These are phyloP conservation scores for Colletotrichum siamense DNA, from an alignment of 2,329 filamentous ascomycete species.

Conservation along the genomic window DNA sequence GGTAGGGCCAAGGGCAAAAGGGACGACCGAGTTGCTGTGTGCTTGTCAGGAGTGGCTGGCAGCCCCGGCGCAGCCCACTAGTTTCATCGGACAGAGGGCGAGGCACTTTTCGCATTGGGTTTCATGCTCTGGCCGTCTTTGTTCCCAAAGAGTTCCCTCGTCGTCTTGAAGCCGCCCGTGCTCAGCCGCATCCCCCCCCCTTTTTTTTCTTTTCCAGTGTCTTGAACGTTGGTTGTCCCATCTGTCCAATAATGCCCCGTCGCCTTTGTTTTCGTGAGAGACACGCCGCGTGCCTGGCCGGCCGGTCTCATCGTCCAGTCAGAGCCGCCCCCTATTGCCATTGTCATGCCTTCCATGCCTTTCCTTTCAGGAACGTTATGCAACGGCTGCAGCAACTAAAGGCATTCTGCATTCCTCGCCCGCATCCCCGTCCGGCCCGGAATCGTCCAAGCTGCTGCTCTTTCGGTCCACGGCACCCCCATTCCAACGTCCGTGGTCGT, in stretches of 20 bases:
- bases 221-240: background rate
- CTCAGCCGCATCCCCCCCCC: background rate
- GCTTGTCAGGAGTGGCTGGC: background rate
- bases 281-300: background rate
- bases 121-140: constrained; percentile 15
- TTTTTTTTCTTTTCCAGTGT: background rate
- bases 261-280: background rate
- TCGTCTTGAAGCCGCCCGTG: constrained; percentile 9
- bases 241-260: background rate
- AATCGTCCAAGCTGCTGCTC: background rate
- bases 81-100: constrained; percentile 6
- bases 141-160: background rate
- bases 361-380: background rate
- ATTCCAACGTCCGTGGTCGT: constrained; percentile 5
- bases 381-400: background rate
- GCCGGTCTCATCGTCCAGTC: background rate
- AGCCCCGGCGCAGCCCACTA: constrained; percentile 9
- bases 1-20: background rate
- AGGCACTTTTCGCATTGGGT: constrained; percentile 2
- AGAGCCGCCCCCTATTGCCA: background rate
- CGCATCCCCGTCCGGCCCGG: background rate
- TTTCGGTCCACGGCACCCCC: background rate
- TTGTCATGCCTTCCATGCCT: background rate
- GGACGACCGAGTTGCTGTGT: background rate
- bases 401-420: background rate